Conservation (phyloP, 225 moss, liverwort and hornwort species). For the Physcomitrellopsis africana region DNA sequence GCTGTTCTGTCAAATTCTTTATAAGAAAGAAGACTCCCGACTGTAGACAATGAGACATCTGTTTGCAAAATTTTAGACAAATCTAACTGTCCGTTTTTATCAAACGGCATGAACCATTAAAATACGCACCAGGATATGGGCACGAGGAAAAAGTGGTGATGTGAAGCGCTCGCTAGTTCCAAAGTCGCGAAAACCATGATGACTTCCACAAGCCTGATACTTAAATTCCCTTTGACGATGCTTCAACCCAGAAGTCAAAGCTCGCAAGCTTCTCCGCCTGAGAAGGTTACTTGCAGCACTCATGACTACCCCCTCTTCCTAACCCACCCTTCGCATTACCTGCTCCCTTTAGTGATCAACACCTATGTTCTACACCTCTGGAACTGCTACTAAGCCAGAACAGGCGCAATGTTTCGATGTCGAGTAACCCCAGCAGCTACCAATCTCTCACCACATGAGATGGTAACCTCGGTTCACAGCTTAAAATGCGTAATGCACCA, state of each 20-base stretch:
- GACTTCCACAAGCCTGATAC: constrained; percentile 32
- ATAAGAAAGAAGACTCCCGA: too few relatives aligned
- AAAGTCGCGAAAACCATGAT: constrained; percentile 37
- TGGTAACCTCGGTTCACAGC: background rate
- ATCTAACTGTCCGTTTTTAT: background rate
- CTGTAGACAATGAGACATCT: too few relatives aligned
- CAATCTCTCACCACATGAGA: background rate
- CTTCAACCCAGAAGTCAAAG: constrained; percentile 42
- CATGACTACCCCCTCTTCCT: constrained; percentile 45
- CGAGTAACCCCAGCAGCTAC: background rate
- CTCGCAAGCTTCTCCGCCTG: constrained; percentile 53
- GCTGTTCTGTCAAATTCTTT: too few relatives aligned
- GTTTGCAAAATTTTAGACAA: constrained; percentile 19
- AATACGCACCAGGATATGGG: constrained; percentile 40
- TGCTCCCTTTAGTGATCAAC: constrained; percentile 18
- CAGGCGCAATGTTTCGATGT: background rate
- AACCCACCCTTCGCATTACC: constrained; percentile 20
- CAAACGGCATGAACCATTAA: constrained; percentile 21
- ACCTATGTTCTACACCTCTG: constrained; percentile 22
- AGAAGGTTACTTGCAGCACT: constrained; percentile 66
- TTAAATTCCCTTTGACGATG: constrained; percentile 49
- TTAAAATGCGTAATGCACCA: constrained; percentile 2
- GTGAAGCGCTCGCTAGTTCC: constrained; percentile 41
- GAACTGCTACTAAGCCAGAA: constrained; percentile 4
- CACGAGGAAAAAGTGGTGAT: constrained; percentile 28